Percentiles rank a stretch among this genome's conserved stretches.
These are phyloP conservation scores for Pinus albicaulis DNA, from an alignment of 75 land plant genomes.

Conservation along the genomic window DNA sequence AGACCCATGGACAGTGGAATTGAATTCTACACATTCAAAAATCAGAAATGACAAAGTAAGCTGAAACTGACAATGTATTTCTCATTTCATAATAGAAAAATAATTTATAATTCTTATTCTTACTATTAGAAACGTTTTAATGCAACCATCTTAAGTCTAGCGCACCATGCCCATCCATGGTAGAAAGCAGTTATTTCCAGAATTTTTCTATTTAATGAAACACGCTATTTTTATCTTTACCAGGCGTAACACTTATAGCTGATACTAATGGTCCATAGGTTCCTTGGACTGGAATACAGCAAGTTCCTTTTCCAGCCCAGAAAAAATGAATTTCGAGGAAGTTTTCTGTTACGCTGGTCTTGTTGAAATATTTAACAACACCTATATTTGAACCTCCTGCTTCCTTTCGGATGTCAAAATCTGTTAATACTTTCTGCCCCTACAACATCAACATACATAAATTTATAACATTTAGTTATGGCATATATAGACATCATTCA, in stretches of 20 bases:
- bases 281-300: background rate
- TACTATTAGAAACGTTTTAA: background rate
- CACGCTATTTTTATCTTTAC: background rate
- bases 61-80: background rate
- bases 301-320: slow-evolving; percentile 42
- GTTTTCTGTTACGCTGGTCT: slow-evolving; percentile 19
- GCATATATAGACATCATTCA: background rate
- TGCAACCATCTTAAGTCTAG: background rate
- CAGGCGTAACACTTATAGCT: background rate
- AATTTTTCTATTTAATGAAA: background rate
- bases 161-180: background rate
- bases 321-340: slow-evolving; percentile 63
- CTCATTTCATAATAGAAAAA: background rate
- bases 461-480: background rate
- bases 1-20: background rate
- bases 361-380: slow-evolving; percentile 15
- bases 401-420: slow-evolving; percentile 48
- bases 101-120: background rate
- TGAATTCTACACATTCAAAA: slow-evolving; percentile 17
- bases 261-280: slow-evolving; percentile 6
- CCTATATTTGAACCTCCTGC: slow-evolving; percentile 45
- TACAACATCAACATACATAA: slow-evolving; percentile 16
- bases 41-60: background rate
- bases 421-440: slow-evolving; percentile 43
- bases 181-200: background rate